These are phyloP conservation scores for Trichoderma citrinoviride DNA, from an alignment of 2,329 filamentous ascomycete genomes.

Conservation along the genomic window DNA sequence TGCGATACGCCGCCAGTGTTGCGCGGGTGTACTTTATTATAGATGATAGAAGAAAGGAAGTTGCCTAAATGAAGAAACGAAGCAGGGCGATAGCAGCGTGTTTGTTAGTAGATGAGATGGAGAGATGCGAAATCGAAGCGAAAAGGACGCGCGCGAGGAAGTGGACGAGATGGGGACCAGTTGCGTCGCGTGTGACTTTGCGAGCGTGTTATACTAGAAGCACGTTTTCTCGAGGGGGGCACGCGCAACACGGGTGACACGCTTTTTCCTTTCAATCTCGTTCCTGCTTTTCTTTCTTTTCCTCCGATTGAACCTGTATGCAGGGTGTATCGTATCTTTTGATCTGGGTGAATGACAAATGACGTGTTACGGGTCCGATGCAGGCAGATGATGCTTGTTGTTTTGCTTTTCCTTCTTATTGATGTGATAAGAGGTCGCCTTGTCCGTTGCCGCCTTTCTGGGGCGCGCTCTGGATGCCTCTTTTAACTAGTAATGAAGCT, in stretches of 20 bases:
- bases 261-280: neutral
- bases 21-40: no score
- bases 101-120: no score
- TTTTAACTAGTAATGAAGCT: neutral
- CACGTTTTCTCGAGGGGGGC: neutral
- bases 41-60: no score
- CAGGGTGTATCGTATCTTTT: neutral
- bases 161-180: neutral
- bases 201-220: neutral
- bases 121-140: no score
- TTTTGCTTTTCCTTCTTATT: neutral
- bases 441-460: neutral
- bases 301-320: neutral
- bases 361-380: no score
- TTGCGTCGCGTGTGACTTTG: slow-evolving; percentile 12
- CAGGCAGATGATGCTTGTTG: neutral
- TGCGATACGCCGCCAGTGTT: no score
- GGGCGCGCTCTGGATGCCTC: slow-evolving; percentile 2
- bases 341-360: neutral
- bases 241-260: slow-evolving; percentile 16
- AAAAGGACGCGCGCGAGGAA: neutral
- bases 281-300: neutral
- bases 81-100: no score
- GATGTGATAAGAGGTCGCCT: no score
- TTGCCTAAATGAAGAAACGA: no score